Base-by-base conservation (phyloP, 2,329 filamentous ascomycete species). In the Pestalotiopsis sp. region DNA sequence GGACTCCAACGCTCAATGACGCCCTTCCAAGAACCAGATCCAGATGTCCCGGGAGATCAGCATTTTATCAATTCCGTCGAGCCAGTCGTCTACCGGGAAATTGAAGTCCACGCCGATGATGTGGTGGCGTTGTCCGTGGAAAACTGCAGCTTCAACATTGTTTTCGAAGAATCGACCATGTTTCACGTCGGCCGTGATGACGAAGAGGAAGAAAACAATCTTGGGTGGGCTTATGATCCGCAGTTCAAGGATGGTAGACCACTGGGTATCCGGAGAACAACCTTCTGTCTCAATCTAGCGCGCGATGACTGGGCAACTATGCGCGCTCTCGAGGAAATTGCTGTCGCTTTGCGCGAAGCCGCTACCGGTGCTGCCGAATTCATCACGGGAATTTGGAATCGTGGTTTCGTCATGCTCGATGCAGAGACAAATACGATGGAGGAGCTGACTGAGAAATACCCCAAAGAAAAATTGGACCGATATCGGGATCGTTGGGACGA, bases 111-210 rank as follows among this genome's bases (percentile, higher is more conserved):
- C 62, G 39, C 70, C 1, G 70, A 75, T 59, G 77, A 78, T 24
- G 64, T 77, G 11, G 69, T 77, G 2, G 68, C 68, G 56, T 71
- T 78, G 5, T 76, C 74, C 1, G 59, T 77, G 56, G 76, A 77
- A 69, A 78, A 78, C 69, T 77, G 75, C 69, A 77, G 76, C 70
- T 77, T 78, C 70, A 78, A 76, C 64, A 68, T 78, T 4, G 72
- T 73, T 1, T 70, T 68, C 39, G 76, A 77, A 64, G 76, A 78
- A 61, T 65, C 58, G 1, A 62, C 68, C 7, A 22, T 68, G 3
- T 38, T 67, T 44, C 57, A 62, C 3, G 20, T 52, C 26, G 68
- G 67, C 22, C 67, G 66, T 3, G 70, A 67, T 17, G 70, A 70
- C 20, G 38, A 62, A 11, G 44, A 64, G 4, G 66, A 70, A 7